Evolutionary conservation across 768 basidiomycete species (phyloP), one percentile per base, ranked within the genome.

Genomic region (Cystoderma amianthinum): DNA sequence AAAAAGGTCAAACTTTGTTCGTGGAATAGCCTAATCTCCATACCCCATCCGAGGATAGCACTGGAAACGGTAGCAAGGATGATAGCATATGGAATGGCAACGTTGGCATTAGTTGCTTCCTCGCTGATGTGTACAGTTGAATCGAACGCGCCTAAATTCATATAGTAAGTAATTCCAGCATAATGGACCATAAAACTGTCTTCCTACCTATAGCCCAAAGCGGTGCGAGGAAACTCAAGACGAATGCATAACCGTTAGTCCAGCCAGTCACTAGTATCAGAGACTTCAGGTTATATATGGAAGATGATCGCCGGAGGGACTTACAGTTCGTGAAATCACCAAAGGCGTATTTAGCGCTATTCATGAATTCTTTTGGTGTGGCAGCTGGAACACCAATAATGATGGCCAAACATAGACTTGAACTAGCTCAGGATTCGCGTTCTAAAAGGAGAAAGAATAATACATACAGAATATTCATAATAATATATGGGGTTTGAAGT

Each of bases 341-440:
- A 4, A 88, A 65, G 0, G 80, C 83, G 43, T 72, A 82, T 16
- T 67, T 66, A 1, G 81, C 75, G 1, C 59, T 71, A 54, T 86
- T 88, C 47, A 62, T 73, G 38, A 78, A 68, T 37, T 76, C 71
- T 15, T 58, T 60, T 3, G 82, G 80, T 3, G 82, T 81, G 3
- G 78, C 72, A n/a, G 64, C 72, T 1, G 84, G 85, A 3, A 88
- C 64, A 6, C 73, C 82, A 38, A 91, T 73, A 40, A 89, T 80
- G 4, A 86, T 68, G 1, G 73, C 77, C 4, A 85, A 51, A 48
- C 77, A 81, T n/a, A 83, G 58, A 16, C 81, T 84, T 12, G 15
- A 30, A 32, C 24, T 2, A 28, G 25, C 25, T 28, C 25, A 28
- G 25, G 25, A 28, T 28, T n/a, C 7, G n/a, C 25, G 25, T n/a